Conservation (phyloP, 148 eudicot species). For the Persicaria maculosa region DNA sequence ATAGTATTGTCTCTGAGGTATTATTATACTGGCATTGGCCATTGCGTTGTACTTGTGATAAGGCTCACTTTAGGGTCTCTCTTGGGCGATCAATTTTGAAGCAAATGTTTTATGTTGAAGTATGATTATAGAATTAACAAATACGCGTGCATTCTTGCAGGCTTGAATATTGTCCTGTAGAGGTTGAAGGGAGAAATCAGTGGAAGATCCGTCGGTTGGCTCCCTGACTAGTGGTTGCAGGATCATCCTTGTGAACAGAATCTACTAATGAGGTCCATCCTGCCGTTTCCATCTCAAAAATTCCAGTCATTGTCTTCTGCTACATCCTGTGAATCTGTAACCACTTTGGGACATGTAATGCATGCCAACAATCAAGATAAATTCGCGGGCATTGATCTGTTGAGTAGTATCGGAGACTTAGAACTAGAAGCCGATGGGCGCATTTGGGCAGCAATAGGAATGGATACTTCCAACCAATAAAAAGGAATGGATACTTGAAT, state of each 20-base stretch:
- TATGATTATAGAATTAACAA: neutral
- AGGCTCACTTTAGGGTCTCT: neutral
- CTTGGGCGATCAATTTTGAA: conserved; percentile 1
- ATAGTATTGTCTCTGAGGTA: neutral
- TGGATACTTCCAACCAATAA: conserved; percentile 8
- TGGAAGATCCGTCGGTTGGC: conserved; percentile 79
- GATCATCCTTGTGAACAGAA: conserved; percentile 34
- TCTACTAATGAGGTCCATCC: neutral
- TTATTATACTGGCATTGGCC: neutral
- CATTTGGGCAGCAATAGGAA: conserved; percentile 23
- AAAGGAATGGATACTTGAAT: conserved; percentile 19
- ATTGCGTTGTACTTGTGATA: neutral
- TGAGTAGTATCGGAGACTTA: conserved; percentile 56
- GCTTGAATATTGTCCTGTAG: conserved; percentile 54
- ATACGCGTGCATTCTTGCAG: conserved; percentile 22
- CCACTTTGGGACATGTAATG: conserved; percentile 32
- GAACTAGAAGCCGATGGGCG: conserved; percentile 48
- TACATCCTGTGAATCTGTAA: conserved; percentile 11
- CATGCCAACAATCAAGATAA: conserved; percentile 22
- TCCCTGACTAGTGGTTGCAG: conserved; percentile 53
- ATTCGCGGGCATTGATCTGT: conserved; percentile 56
- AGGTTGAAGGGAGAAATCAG: conserved; percentile 33
- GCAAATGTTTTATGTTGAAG: neutral
- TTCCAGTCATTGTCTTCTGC: neutral
- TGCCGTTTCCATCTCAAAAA: neutral